A percentile compares a stretch with the other conserved stretches of the same genome.
phyloP scores from a whole-genome alignment of 2,329 filamentous ascomycete species.

The Fusarium penzigii region DNA sequence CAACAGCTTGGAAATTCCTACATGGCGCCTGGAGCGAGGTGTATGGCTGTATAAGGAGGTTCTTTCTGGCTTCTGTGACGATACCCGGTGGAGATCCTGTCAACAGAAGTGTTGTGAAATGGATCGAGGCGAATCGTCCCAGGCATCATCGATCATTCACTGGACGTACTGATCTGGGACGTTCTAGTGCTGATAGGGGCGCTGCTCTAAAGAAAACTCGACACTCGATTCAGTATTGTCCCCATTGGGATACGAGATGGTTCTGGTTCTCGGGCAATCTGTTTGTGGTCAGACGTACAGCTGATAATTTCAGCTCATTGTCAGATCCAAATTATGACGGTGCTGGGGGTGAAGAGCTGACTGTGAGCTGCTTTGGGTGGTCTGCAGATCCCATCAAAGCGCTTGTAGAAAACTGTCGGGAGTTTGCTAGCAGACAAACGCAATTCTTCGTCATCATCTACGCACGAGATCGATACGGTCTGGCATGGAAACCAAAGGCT shows the following conservation, averaged over 20 bases:
- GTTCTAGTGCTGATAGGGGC: constrained; percentile 37
- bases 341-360: constrained; percentile 47
- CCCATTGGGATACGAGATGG: constrained; percentile 47
- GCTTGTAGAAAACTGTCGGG: constrained; percentile 48
- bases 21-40: constrained; percentile 38
- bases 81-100: constrained; percentile 47
- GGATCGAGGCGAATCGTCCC: constrained; percentile 43
- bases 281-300: constrained; percentile 46
- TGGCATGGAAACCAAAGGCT: constrained; percentile 50
- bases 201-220: constrained; percentile 44
- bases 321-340: constrained; percentile 47
- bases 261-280: constrained; percentile 51
- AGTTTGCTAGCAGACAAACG: constrained; percentile 48
- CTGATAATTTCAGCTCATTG: constrained; percentile 39
- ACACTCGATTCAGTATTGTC: constrained; percentile 44
- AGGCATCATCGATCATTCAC: constrained; percentile 45
- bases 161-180: constrained; percentile 41
- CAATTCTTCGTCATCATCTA: constrained; percentile 54
- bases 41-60: constrained; percentile 42
- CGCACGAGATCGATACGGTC: constrained; percentile 45
- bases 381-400: constrained; percentile 50
- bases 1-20: constrained; percentile 42
- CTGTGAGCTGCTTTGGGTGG: constrained; percentile 51
- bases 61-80: constrained; percentile 46
- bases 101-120: constrained; percentile 46